Base-by-base conservation (phyloP, 371 early-diverging fungal genomes). In the Actinomortierella ambigua region DNA sequence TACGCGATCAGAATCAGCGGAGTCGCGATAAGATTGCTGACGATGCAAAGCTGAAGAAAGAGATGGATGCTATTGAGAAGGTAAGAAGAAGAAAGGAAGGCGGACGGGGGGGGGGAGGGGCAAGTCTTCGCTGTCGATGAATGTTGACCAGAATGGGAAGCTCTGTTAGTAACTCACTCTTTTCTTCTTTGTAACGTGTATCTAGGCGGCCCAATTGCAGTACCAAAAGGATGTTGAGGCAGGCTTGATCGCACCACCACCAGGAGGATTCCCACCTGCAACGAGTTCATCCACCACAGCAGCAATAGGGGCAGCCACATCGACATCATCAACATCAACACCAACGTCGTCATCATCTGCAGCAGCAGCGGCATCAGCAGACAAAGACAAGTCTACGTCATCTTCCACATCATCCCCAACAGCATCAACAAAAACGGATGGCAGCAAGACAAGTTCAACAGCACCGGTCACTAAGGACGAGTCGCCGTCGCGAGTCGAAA, bases 11-110 rank as follows among this genome's bases (percentile, higher is more conserved):
- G 17, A 83, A 85, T 41, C 88, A 85, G 51, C 78, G 83, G 17
- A 82, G 82, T 44, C 81, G 78, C 51, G 77, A 88, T 34, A 84
- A 85, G 53, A 71, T 80, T 24, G 81, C 79, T 24, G 83, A 85
- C 24, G 77, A 73, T 3, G 82, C 77, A 27, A 79, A 79, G 61
- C 77, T 85, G 20, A 68, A 78, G 43, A 76, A 76, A 34, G 85
- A 88, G 70, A 61, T 89, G 66, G 80, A 86, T 29, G 79, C 82
- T 18, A 88, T 89, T 47, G 89, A 90, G 42, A 80, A 81, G 70
- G 77, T 65, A 61, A 11, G 26, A 3, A 1, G 17, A 26, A 55
- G 7, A 34, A 28, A 27, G n/a, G n/a, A n/a, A n/a, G n/a, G n/a
- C n/a, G n/a, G n/a, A n/a, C n/a, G n/a, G n/a, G n/a, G n/a, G n/a